Base-by-base conservation (phyloP, 2,329 filamentous ascomycete genomes). In the Curvularia sp. region DNA sequence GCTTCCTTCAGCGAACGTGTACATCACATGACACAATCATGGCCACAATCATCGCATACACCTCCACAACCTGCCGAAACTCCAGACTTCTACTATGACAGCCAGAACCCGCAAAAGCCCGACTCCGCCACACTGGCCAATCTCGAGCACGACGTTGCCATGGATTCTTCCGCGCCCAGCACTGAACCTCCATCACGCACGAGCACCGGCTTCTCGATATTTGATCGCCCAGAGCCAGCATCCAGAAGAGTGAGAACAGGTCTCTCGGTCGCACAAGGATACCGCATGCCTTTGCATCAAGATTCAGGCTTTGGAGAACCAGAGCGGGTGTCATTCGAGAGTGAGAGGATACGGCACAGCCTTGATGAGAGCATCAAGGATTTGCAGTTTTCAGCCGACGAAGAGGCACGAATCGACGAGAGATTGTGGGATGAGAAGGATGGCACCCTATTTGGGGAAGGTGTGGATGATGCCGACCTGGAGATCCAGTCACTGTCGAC, bases 1-100 rank as follows among this genome's bases (percentile, higher is more conserved):
- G 68, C 70, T 10, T 73, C 70, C 2, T 77, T 77, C 44, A 76
- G 71, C 47, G 73, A 75, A 38, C 73, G 75, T 15, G 65, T 77
- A 10, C 72, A 75, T 44, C 64, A 71, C 31, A 64, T 75, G 5
- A 66, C 64, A 49, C 50, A 53, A 18, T 38, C 50, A 15, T 42
- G 31, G 22, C 42, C 57, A 28, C 62, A 64, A 9, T 48, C 55
- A 39, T 53, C 63, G 5, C 57, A 62, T 15, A 42, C 22, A 22
- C 33, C 43, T 22, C 44, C 50, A n/a, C 31, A 44, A 13, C 53
- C 57, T 7, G 31, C 33, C 18, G 57, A 64, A 9, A 38, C 56
- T 9, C 47, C 46, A 33, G 46, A 60, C 15, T 48, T 57, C n/a
- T 49, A 61, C 9, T 53, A 58, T 33, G 57, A 61, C 42, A 61